Percentiles rank a stretch among this genome's conserved stretches.
These are phyloP conservation scores for Epichloe sibirici DNA, from an alignment of 2,329 filamentous ascomycete genomes.

Conservation along the genomic window DNA sequence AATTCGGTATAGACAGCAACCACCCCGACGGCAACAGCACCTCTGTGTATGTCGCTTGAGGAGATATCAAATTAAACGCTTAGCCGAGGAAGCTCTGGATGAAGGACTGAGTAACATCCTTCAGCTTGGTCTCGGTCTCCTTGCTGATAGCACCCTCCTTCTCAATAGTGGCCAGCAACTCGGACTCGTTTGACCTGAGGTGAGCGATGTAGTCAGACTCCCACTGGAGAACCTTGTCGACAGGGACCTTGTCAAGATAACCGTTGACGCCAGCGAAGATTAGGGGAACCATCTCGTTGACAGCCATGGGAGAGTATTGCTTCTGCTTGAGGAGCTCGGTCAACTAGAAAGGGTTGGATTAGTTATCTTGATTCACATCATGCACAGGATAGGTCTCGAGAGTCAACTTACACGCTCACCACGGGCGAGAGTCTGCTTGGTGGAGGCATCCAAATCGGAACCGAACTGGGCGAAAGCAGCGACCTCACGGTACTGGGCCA, in stretches of 20 bases:
- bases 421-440: conserved; percentile 96
- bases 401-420: conserved; percentile 76
- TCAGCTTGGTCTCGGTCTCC: conserved; percentile 74
- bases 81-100: conserved; percentile 80
- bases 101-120: conserved; percentile 66
- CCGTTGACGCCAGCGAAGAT: conserved; percentile 99
- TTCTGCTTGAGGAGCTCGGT: conserved; percentile 99
- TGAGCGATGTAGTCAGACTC: conserved; percentile 89
- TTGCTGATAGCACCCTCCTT: conserved; percentile 95
- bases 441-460: conserved; percentile 97
- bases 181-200: conserved; percentile 81
- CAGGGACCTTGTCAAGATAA: conserved; percentile 77
- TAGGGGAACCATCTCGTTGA: conserved; percentile 99
- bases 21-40: conserved; percentile 20
- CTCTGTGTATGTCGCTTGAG: conserved; percentile 20
- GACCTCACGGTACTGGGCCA: conserved; percentile 99
- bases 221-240: conserved; percentile 84
- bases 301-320: conserved; percentile 97
- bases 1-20: conserved; percentile 38
- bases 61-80: conserved; percentile 21
- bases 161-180: conserved; percentile 75
- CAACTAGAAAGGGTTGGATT: conserved; percentile 34
- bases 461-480: conserved; percentile 99
- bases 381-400: background rate
- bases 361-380: background rate